Conservation (phyloP, 306 rosid genomes). For the Quillaja saponaria region DNA sequence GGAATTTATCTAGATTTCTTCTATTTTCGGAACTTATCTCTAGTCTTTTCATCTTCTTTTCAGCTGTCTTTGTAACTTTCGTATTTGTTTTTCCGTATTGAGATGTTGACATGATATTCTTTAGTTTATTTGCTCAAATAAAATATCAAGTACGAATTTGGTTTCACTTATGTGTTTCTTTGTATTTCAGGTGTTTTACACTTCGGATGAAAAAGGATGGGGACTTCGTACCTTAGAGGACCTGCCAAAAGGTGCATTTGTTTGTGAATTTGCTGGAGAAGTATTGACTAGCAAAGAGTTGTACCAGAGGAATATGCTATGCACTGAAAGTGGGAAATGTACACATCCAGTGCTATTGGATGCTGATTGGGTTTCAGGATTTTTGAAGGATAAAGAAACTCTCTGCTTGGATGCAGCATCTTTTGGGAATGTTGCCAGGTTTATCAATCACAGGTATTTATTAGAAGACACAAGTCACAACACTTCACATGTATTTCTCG, state of each 20-base stretch:
- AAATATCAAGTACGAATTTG: too few relatives aligned
- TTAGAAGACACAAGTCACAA: conserved; percentile 12
- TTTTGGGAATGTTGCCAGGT: conserved; percentile 86
- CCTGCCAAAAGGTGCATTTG: conserved; percentile 86
- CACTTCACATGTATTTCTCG: not conserved
- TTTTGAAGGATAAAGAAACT: conserved; percentile 59
- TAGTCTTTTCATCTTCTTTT: too few relatives aligned
- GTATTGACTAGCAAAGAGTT: conserved; percentile 66
- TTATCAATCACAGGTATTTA: conserved; percentile 86
- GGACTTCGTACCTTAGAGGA: conserved; percentile 88
- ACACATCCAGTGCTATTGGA: conserved; percentile 58
- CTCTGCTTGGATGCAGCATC: conserved; percentile 82
- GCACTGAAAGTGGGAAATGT: conserved; percentile 48
- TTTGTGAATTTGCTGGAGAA: conserved; percentile 90
- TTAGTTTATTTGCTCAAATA: not conserved
- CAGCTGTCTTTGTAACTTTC: too few relatives aligned
- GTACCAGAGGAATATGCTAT: conserved; percentile 55
- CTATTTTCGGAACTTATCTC: too few relatives aligned
- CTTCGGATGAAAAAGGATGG: conserved; percentile 90
- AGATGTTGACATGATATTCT: conserved; percentile 4
- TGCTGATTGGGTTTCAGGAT: conserved; percentile 69
- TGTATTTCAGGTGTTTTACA: conserved; percentile 67
- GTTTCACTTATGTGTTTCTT: not conserved
- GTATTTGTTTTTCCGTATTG: conserved; percentile 22
- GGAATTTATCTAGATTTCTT: not conserved